Conservation (phyloP, 2,329 filamentous ascomycete species). For the Chaetomium globosum region DNA sequence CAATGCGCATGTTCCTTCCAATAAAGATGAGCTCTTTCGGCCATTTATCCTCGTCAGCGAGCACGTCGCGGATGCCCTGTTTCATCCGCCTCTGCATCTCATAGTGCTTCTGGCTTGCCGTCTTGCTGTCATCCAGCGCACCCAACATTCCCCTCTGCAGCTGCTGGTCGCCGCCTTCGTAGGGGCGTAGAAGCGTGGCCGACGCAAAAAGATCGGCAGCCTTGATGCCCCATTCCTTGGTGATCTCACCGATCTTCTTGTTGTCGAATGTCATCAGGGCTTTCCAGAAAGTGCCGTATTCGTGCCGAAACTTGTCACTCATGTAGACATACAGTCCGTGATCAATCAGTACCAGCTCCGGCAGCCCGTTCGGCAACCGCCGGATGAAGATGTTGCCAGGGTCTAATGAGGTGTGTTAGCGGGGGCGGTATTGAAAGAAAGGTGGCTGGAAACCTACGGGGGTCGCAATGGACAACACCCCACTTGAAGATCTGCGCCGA, state of each 20-base stretch:
- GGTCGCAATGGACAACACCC: constrained; percentile 94
- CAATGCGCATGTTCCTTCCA: constrained; percentile 86
- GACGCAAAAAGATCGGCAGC: constrained; percentile 90
- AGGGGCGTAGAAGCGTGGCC: constrained; percentile 85
- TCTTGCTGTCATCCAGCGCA: constrained; percentile 63
- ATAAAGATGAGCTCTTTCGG: constrained; percentile 91
- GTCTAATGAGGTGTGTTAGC: constrained; percentile 45
- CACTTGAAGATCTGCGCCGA: constrained; percentile 98
- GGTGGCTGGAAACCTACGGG: constrained; percentile 49
- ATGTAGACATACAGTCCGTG: constrained; percentile 96
- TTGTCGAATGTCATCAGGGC: constrained; percentile 93
- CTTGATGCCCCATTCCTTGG: constrained; percentile 80
- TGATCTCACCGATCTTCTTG: constrained; percentile 70
- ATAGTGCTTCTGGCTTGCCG: constrained; percentile 73
- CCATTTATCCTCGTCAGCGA: constrained; percentile 85
- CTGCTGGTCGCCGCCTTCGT: constrained; percentile 77
- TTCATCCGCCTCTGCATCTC: constrained; percentile 87
- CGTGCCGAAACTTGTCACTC: constrained; percentile 76
- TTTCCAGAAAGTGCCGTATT: constrained; percentile 93
- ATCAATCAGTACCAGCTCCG: constrained; percentile 93
- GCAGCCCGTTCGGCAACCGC: constrained; percentile 74
- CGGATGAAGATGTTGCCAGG: constrained; percentile 97
- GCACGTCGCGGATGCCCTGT: constrained; percentile 66
- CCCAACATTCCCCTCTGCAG: constrained; percentile 66
- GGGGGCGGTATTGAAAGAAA: not conserved